phyloP scores from a whole-genome alignment of 1,284 basidiomycete species.

The Puccinia polysora region DNA sequence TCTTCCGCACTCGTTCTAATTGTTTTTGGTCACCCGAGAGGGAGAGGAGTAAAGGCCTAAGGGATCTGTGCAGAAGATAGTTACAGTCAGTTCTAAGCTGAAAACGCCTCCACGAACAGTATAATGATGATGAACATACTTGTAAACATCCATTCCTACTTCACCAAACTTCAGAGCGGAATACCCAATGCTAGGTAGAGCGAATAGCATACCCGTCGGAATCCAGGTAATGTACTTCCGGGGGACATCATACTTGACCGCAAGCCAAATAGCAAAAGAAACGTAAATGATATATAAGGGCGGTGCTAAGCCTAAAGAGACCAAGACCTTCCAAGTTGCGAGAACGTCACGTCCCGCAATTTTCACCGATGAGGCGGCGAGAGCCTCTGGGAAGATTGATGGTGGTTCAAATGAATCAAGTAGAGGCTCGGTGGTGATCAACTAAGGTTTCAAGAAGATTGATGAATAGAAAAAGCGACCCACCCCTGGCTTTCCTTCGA shows the following conservation, averaged over 20 bases:
- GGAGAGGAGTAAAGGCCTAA: slow-evolving; percentile 84
- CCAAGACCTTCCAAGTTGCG: slow-evolving; percentile 96
- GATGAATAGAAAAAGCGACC: too few relatives aligned
- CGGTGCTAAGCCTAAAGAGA: slow-evolving; percentile 84
- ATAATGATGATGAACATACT: slow-evolving; percentile 58
- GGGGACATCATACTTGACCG: slow-evolving; percentile 63
- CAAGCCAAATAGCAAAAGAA: slow-evolving; percentile 70
- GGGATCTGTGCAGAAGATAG: slow-evolving; percentile 61
- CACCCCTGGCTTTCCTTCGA: slow-evolving; percentile 83
- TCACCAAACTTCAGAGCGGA: slow-evolving; percentile 97
- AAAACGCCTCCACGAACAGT: background rate
- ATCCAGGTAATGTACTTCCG: slow-evolving; percentile 68
- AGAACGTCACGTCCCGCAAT: slow-evolving; percentile 90
- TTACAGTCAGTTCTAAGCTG: background rate
- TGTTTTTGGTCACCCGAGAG: slow-evolving; percentile 82
- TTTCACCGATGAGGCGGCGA: slow-evolving; percentile 93
- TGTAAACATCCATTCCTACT: slow-evolving; percentile 96
- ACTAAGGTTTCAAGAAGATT: slow-evolving; percentile 7
- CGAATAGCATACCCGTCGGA: slow-evolving; percentile 70
- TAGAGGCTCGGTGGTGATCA: background rate
- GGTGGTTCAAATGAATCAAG: background rate
- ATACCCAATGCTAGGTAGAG: slow-evolving; percentile 83
- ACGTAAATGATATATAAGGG: slow-evolving; percentile 81
- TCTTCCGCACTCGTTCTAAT: slow-evolving; percentile 72
- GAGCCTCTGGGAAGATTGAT: slow-evolving; percentile 67